Conservation (phyloP, 2,329 filamentous ascomycete genomes). For the Microdochium trichocladiopsis region DNA sequence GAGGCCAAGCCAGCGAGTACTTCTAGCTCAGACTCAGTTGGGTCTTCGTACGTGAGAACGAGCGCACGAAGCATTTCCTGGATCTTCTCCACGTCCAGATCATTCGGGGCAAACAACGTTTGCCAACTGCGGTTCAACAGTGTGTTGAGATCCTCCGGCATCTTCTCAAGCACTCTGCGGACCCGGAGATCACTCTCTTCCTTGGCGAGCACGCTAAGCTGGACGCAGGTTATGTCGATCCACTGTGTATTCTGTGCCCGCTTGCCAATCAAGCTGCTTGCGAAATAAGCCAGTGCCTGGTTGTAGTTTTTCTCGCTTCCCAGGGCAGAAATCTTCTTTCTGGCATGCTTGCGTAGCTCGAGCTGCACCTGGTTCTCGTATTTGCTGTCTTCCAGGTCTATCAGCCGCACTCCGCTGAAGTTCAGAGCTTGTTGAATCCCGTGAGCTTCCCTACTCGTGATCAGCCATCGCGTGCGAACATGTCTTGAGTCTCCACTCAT, state of each 20-base stretch:
- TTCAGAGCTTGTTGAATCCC: constrained; percentile 22
- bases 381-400: constrained; percentile 28
- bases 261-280: constrained; percentile 31
- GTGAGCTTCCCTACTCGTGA: constrained; percentile 28
- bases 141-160: constrained; percentile 28
- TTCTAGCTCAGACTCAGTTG: constrained; percentile 27
- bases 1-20: constrained; percentile 26
- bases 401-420: constrained; percentile 18
- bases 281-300: constrained; percentile 32
- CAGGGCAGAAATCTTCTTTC: constrained; percentile 24
- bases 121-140: constrained; percentile 30
- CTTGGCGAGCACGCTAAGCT: constrained; percentile 28
- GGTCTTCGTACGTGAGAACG: constrained; percentile 32
- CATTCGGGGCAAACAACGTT: constrained; percentile 12
- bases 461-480: constrained; percentile 27
- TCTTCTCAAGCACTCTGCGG: constrained; percentile 27
- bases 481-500: constrained; percentile 12
- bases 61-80: constrained; percentile 33
- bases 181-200: constrained; percentile 29
- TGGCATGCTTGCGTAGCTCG: constrained; percentile 25
- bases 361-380: constrained; percentile 28
- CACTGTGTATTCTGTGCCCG: constrained; percentile 34
- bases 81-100: constrained; percentile 28
- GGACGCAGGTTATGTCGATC: constrained; percentile 34
- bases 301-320: constrained; percentile 29